Evolutionary conservation across 2,329 filamentous ascomycete genomes (phyloP).

Genomic region (Xylaria sp.): DNA sequence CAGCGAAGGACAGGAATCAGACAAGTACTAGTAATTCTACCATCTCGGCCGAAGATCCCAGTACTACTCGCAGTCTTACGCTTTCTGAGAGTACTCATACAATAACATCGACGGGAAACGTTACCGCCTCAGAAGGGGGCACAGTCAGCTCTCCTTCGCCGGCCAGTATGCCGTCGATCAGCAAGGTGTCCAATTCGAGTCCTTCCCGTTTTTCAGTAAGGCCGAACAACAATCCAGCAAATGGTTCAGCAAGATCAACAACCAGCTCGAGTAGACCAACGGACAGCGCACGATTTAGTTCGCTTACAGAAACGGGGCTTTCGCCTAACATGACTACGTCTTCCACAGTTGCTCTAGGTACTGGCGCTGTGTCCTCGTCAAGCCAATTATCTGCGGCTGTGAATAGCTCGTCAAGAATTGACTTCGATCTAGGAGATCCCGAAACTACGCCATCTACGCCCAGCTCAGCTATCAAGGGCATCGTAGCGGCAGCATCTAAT

Average conservation of each 20-base stretch:
- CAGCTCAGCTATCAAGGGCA: not conserved
- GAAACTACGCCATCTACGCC: not conserved
- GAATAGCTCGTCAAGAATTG: not conserved
- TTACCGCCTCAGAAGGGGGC: not conserved
- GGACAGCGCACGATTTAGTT: not conserved
- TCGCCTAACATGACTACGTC: not conserved
- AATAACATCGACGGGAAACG: not conserved
- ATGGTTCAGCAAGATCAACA: not conserved
- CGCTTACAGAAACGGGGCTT: not conserved
- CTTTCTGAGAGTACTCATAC: not conserved
- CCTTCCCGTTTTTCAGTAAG: not conserved
- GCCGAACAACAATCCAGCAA: not conserved
- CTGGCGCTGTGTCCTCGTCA: not conserved
- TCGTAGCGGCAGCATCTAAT: not conserved
- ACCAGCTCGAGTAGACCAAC: too few relatives aligned
- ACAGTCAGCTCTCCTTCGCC: not conserved
- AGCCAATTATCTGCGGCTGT: not conserved
- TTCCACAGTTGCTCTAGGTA: not conserved
- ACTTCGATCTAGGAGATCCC: not conserved
- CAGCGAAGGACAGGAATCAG: not conserved
- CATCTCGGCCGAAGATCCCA: not conserved
- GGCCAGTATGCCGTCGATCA: not conserved
- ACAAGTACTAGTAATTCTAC: not conserved
- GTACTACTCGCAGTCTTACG: not conserved
- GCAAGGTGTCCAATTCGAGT: not conserved